Conservation (phyloP, 805 yeast species). For the Lachancea waltii region DNA sequence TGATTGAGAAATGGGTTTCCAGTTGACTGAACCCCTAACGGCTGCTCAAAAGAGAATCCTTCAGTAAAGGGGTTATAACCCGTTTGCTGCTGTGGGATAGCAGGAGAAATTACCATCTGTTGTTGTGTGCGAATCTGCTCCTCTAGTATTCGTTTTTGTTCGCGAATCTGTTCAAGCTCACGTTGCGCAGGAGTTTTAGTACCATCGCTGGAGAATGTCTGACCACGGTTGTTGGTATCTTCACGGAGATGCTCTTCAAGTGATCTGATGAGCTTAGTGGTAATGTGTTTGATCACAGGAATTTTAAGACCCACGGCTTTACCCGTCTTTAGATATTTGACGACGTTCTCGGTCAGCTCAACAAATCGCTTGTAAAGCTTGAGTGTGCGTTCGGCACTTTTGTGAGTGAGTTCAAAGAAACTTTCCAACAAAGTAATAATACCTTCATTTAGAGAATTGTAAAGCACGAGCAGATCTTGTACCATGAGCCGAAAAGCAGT, state of each 20-base stretch:
- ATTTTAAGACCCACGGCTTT: slow-evolving; percentile 87
- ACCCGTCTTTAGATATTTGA: slow-evolving; percentile 80
- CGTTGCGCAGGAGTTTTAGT: slow-evolving; percentile 26
- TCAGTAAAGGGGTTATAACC: slow-evolving; percentile 31
- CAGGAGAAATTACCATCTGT: slow-evolving; percentile 19
- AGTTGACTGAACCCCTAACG: slow-evolving; percentile 16
- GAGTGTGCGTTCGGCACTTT: slow-evolving; percentile 82
- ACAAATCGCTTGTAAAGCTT: slow-evolving; percentile 81
- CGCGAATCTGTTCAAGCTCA: slow-evolving; percentile 32
- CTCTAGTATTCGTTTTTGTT: slow-evolving; percentile 28
- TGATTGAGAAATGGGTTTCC: slow-evolving; percentile 21
- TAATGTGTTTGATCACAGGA: slow-evolving; percentile 96
- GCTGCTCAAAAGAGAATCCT: slow-evolving; percentile 23
- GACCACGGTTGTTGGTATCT: slow-evolving; percentile 43
- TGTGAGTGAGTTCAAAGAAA: slow-evolving; percentile 84
- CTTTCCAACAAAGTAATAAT: slow-evolving; percentile 90
- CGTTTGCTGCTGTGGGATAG: slow-evolving; percentile 24
- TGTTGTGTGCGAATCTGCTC: slow-evolving; percentile 30
- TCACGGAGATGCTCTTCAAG: slow-evolving; percentile 86
- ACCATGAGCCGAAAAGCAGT: slow-evolving; percentile 84
- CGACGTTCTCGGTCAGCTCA: slow-evolving; percentile 78
- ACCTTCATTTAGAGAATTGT: slow-evolving; percentile 91
- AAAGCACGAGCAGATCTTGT: slow-evolving; percentile 79
- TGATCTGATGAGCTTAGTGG: slow-evolving; percentile 81
- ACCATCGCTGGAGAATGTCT: slow-evolving; percentile 14